These are phyloP conservation scores for Suillus placidus DNA, from an alignment of 768 basidiomycete genomes.

Conservation along the genomic window DNA sequence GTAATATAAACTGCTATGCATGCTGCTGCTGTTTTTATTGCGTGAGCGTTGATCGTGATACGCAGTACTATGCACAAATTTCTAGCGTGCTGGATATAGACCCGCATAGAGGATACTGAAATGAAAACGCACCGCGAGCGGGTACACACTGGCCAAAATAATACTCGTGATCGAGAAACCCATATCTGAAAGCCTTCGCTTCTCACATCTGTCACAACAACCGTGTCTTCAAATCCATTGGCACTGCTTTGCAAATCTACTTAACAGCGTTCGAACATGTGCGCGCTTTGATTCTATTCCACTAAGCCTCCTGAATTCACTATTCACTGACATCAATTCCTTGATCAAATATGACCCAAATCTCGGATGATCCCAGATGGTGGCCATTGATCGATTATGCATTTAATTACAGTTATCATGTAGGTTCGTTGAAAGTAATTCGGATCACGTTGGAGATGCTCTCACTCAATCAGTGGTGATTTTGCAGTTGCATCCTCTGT, in stretches of 20 bases:
- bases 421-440: not conserved
- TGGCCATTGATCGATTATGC: not conserved
- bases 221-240: too few species aligned
- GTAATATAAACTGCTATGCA: not conserved
- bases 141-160: too few species aligned
- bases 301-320: not conserved
- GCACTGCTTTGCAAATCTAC: not conserved
- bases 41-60: not conserved
- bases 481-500: not conserved
- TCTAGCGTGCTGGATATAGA: too few species aligned
- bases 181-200: too few species aligned
- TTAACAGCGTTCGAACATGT: not conserved
- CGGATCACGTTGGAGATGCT: not conserved
- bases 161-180: too few species aligned
- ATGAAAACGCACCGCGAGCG: too few species aligned
- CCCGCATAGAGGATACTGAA: too few species aligned
- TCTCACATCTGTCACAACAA: too few species aligned
- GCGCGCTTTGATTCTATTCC: not conserved
- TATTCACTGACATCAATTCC: not conserved
- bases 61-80: too few species aligned
- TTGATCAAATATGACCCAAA: not conserved
- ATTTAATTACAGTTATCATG: not conserved
- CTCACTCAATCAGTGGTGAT: not conserved
- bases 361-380: not conserved
- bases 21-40: too few species aligned